Evolutionary conservation across 306 rosid genomes (phyloP), one percentile per base, ranked within the genome.

Genomic region (Styphnolobium japonicum): DNA sequence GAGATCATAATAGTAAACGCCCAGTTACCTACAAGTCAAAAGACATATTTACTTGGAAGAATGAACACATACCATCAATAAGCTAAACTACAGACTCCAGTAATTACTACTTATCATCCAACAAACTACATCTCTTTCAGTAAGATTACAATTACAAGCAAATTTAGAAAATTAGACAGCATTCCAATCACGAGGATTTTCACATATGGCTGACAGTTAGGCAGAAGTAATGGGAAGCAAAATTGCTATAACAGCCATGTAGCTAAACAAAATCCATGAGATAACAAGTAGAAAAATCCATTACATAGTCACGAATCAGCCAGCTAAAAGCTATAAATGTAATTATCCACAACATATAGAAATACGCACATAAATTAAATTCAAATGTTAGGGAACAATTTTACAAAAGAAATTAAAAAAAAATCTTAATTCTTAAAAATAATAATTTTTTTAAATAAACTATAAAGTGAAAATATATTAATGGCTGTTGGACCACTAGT

Each of bases 11-110:
- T 89, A 94, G 98, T 86, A 95, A 88, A 96, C 97, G 91, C 80
- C 99, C 92, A 90, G 98, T 81, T 88, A 95, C 98, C 98, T 95
- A 95, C 98, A 95, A 91, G 93, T 88, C 94, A 96, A 90, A 96
- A 93, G 94, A 92, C 84, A 91, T 91, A 87, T 93, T 93, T 93
- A 96, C 93, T 96, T 93, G 98, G 97, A 96, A 96, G 93, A 78
- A 91, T 85, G 93, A 89, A 87, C 91, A 93, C 86, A 79, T 83
- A 85, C 96, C 85, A 84, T 89, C 85, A 90, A 90, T 86, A 90
- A 86, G 86, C 93, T 90, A 84, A 81, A 83, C 88, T 73, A 88
- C 56, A 83, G 86, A 86, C 89, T 82, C 97, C 82, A 82, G 51
- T 53, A 71, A 64, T 57, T 80, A 82, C 86, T 66, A 71, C 27